Conservation (phyloP, 164 flowering plant genomes). For the Houttuynia cordata region DNA sequence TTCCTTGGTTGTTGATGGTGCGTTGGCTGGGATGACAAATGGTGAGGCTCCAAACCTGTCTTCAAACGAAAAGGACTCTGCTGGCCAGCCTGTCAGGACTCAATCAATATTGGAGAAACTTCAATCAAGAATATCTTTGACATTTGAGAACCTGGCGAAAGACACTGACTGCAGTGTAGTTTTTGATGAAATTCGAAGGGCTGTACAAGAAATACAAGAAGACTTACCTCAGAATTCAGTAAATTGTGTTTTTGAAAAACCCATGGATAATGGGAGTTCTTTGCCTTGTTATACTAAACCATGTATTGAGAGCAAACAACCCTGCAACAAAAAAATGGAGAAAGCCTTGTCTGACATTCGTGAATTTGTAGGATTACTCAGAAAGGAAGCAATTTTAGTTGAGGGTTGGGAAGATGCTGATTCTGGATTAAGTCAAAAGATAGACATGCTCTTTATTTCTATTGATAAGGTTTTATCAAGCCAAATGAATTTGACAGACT, state of each 20-base stretch:
- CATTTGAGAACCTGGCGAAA: slow-evolving; percentile 20
- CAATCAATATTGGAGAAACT: slow-evolving; percentile 11
- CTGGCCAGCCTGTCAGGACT: slow-evolving; percentile 3
- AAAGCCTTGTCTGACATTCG: slow-evolving; percentile 57
- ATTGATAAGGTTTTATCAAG: slow-evolving; percentile 29
- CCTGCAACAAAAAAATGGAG: slow-evolving; percentile 24
- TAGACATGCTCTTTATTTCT: slow-evolving; percentile 43
- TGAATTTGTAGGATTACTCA: slow-evolving; percentile 49
- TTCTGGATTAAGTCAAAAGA: slow-evolving; percentile 24
- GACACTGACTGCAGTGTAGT: slow-evolving; percentile 17
- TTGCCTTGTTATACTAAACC: slow-evolving; percentile 14
- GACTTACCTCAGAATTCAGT: slow-evolving; percentile 22
- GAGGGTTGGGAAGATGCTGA: slow-evolving; percentile 30
- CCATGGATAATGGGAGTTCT: slow-evolving; percentile 16
- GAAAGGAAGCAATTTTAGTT: slow-evolving; percentile 50
- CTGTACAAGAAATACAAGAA: slow-evolving; percentile 36
- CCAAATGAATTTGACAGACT: slow-evolving; percentile 33
- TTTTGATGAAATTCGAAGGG: slow-evolving; percentile 38
- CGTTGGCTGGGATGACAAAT: neutral
- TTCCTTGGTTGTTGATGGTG: neutral
- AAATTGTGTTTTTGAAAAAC: slow-evolving; percentile 16
- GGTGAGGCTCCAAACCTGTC: neutral
- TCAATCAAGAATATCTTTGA: slow-evolving; percentile 15
- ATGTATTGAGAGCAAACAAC: slow-evolving; percentile 2
- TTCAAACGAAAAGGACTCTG: slow-evolving; percentile 3